Evolutionary conservation across 2,329 filamentous ascomycete genomes (phyloP), one percentile per base, ranked within the genome.

Genomic region (Xylaria polymorpha): DNA sequence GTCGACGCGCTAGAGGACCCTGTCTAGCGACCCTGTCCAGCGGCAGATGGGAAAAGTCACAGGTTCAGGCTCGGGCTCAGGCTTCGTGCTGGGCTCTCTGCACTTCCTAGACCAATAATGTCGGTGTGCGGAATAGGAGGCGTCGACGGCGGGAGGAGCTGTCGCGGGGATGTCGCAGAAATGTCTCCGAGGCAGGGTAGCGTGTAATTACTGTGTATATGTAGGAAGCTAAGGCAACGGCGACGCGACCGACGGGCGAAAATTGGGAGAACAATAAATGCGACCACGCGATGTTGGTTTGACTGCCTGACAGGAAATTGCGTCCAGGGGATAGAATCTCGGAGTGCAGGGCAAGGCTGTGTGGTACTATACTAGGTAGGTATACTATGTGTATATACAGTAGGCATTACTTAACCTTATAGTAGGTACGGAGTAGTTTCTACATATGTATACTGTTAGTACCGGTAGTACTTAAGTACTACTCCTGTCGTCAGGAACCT

Each of bases 281-380:
- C 35, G 29, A 29, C 32, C 18, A 32, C 46, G 29, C 44, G 41
- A 65, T 8, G 61, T 18, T 39, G 35, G 39, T 44, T 44, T 43
- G 43, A 15, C 29, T 41, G 43, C 63, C 44, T 29, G 57, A 61
- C 48, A 22, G 61, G 67, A 64, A 66, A 66, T 61, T 66, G 37
- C 50, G 10, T 64, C 51, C 55, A 67, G 56, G 60, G 37, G 29
- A 37, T 6, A 37, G 10, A 35, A 32, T n/a, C 18, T 32, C 6
- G 37, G 20, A 61, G 48, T 39, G 18, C 35, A 56, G n/a, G 43
- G 39, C 25, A 64, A 60, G 63, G 67, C 64, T 67, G 64, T 51
- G 25, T 51, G 5, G 25, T 4, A 29, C 25, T 35, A 35, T 15
- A 18, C 18, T 3, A 29, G 25, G 25, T 37, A 12, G 7, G 35